Evolutionary conservation across 345 rosid species (phyloP).

Genomic region (Firmiana major): DNA sequence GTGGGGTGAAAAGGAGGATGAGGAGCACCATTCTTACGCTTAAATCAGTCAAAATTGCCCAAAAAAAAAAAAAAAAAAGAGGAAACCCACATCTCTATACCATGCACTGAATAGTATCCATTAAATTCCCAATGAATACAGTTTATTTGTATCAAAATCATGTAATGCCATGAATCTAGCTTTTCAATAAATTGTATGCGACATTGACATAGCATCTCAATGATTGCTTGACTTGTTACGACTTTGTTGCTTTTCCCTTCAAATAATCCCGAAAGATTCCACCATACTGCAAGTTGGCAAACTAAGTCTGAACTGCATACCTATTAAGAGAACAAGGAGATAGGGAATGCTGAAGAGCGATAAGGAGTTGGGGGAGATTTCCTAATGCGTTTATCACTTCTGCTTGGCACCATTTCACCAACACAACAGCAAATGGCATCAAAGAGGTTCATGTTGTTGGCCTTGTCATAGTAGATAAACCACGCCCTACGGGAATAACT

Average conservation of each 20-base stretch:
- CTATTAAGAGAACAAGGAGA: neutral
- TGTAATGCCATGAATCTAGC: neutral
- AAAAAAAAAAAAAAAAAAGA: too few relatives aligned
- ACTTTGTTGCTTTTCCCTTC: neutral
- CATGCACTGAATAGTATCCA: neutral
- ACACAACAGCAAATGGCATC: neutral
- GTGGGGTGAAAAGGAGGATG: neutral
- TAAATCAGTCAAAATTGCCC: neutral
- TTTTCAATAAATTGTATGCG: neutral
- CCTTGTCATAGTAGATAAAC: slow-evolving; percentile 83
- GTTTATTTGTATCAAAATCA: neutral
- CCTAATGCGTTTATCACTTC: neutral
- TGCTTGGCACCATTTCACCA: neutral
- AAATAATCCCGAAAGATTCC: neutral
- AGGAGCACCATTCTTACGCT: neutral
- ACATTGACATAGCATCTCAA: slow-evolving; percentile 1
- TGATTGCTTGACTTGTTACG: neutral
- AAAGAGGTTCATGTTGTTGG: slow-evolving; percentile 62
- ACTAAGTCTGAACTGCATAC: neutral
- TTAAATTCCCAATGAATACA: neutral
- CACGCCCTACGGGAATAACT: slow-evolving; percentile 72
- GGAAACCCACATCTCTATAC: neutral
- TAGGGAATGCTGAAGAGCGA: neutral
- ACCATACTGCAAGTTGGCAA: neutral
- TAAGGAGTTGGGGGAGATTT: neutral